These are phyloP conservation scores for Penstemon barbatus DNA, from an alignment of 257 asterid species.

Conservation along the genomic window DNA sequence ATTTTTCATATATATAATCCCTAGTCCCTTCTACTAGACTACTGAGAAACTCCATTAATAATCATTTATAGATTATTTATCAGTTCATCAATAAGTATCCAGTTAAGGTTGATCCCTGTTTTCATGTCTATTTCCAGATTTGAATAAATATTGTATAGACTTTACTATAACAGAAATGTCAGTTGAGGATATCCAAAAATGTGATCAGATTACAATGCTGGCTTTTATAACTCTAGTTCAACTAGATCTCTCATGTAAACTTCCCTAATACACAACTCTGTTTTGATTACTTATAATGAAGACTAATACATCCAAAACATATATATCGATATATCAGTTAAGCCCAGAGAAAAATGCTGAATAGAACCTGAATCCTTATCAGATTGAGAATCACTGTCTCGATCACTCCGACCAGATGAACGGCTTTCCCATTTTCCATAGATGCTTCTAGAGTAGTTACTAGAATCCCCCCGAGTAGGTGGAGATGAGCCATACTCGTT, in stretches of 20 bases:
- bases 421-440: constrained; percentile 84
- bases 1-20: no score
- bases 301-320: not conserved
- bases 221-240: constrained; percentile 3
- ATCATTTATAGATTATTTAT: no score
- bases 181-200: not conserved
- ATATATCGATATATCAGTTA: not conserved
- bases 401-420: constrained; percentile 65
- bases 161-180: not conserved
- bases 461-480: constrained; percentile 67
- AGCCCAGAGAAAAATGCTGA: constrained; percentile 23
- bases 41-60: no score
- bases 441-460: constrained; percentile 46
- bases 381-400: constrained; percentile 74
- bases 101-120: no score
- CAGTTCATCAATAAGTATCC: no score
- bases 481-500: constrained; percentile 72
- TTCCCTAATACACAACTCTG: not conserved
- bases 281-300: not conserved
- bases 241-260: constrained; percentile 23
- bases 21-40: no score
- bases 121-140: not conserved
- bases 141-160: no score
- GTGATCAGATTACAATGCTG: constrained; percentile 9
- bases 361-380: constrained; percentile 76